Evolutionary conservation across 768 basidiomycete genomes (phyloP), one percentile per base, ranked within the genome.

Genomic region (Botryobasidium botryosum): DNA sequence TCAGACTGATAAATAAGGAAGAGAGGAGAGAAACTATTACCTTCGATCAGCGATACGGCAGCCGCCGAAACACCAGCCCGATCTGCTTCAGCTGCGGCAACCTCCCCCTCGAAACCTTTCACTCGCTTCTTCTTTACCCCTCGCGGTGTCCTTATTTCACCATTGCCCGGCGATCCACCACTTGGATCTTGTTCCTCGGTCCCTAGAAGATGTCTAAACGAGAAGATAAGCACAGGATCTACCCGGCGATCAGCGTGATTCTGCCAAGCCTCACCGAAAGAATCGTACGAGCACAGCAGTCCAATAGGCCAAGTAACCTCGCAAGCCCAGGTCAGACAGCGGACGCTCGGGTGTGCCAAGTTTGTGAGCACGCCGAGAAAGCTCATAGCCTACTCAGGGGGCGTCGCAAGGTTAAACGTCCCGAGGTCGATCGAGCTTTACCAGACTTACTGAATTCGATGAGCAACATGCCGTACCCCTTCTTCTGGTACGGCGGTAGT

Each of bases 281-380:
- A 85, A 88, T 32, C 86, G 74, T n/a, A 90, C 61, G 47, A 91
- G 67, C 0, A 77, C 78, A 5, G 81, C 71, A 2, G 83, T 74
- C 87, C 87, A 91, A 57, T 79, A 88, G 6, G 83, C 58, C 18
- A 61, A 73, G 62, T 97, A 99, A 47, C 86, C 82, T 44, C 83
- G 73, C 8, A 91, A 68, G 5, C 94, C 94, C 13, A 97, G 75
- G 50, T 90, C 88, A 0, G 90, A 94, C 3, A 99, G 67, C 1
- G 94, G 94, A 6, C 92, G 75, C 63, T 99, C 94, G 1, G 94
- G 94, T 2, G 87, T 88, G 15, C 90, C 90, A 5, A 83, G 68
- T 54, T 79, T 84, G 1, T 79, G 77, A 8, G 72, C 69, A 43
- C 77, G 70, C 35, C 82, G 72, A 17, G 87, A 94, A 5, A 96